Evolutionary conservation across 2,329 filamentous ascomycete species (phyloP).

Genomic region (Sclerotinia glacialis): DNA sequence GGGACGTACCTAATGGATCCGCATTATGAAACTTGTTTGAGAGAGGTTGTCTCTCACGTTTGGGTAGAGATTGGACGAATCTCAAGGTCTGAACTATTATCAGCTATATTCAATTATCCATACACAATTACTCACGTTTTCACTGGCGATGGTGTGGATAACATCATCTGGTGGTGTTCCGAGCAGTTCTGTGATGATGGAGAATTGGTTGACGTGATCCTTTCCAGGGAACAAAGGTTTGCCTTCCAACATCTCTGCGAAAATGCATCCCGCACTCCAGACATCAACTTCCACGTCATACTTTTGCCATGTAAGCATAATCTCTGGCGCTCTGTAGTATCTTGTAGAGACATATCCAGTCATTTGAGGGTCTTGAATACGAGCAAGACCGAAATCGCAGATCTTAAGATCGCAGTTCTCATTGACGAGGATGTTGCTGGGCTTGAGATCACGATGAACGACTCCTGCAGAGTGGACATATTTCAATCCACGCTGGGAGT

Average conservation of each 20-base stretch:
- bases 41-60: constrained; percentile 86
- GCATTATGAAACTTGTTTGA: constrained; percentile 92
- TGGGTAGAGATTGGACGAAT: constrained; percentile 96
- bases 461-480: constrained; percentile 98
- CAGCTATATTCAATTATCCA: constrained; percentile 31
- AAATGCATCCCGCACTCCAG: constrained; percentile 98
- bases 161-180: constrained; percentile 97
- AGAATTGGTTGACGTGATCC: constrained; percentile 99
- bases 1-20: constrained; percentile 72
- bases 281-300: constrained; percentile 99
- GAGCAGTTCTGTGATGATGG: constrained; percentile 96
- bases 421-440: constrained; percentile 98
- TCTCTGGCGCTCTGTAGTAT: constrained; percentile 98
- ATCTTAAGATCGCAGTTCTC: constrained; percentile 99
- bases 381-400: constrained; percentile 95
- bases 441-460: constrained; percentile 95
- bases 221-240: constrained; percentile 98
- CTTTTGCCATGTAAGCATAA: constrained; percentile 99
- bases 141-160: constrained; percentile 96
- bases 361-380: constrained; percentile 99
- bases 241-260: constrained; percentile 98
- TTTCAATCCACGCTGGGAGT: constrained; percentile 81
- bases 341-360: constrained; percentile 97
- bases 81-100: constrained; percentile 67
- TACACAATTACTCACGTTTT: constrained; percentile 66